These are phyloP conservation scores for Microdochium trichocladiopsis DNA, from an alignment of 2,329 filamentous ascomycete species.

Conservation along the genomic window DNA sequence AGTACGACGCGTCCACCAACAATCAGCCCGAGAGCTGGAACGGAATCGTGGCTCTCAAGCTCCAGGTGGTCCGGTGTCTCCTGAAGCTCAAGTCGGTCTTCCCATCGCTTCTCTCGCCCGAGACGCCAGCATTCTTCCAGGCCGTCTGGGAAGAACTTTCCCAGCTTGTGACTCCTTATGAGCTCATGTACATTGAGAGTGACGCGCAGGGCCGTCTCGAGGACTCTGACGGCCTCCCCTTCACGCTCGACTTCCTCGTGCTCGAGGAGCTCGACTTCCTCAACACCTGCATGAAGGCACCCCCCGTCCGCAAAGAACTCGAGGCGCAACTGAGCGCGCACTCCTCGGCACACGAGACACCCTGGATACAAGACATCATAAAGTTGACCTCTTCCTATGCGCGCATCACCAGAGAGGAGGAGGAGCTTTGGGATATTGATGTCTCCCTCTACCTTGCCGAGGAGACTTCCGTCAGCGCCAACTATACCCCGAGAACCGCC, in stretches of 20 bases:
- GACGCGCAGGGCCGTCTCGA: slow-evolving; percentile 83
- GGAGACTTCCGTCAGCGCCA: slow-evolving; percentile 88
- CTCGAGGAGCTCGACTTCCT: slow-evolving; percentile 93
- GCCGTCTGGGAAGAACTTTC: slow-evolving; percentile 86
- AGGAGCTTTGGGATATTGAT: slow-evolving; percentile 94
- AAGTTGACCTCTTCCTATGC: slow-evolving; percentile 78
- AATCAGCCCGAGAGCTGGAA: slow-evolving; percentile 64
- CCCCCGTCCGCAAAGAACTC: slow-evolving; percentile 84
- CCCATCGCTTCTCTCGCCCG: slow-evolving; percentile 70
- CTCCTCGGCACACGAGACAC: slow-evolving; percentile 52
- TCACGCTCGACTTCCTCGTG: slow-evolving; percentile 88
- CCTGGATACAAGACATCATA: slow-evolving; percentile 85
- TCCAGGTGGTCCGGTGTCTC: slow-evolving; percentile 90
- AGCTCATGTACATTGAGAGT: slow-evolving; percentile 77
- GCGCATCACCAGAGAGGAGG: slow-evolving; percentile 86
- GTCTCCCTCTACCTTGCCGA: slow-evolving; percentile 93
- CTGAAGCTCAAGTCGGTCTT: slow-evolving; percentile 86
- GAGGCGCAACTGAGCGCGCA: slow-evolving; percentile 65
- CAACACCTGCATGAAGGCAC: slow-evolving; percentile 81
- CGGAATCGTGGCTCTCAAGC: slow-evolving; percentile 76
- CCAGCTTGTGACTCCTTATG: slow-evolving; percentile 64
- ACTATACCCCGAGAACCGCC: slow-evolving; percentile 91
- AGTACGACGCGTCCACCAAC: slow-evolving; percentile 48
- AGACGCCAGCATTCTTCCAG: slow-evolving; percentile 77
- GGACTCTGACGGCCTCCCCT: slow-evolving; percentile 85